Evolutionary conservation across 257 asterid genomes (phyloP).

Genomic region (Penstemon newberryi): DNA sequence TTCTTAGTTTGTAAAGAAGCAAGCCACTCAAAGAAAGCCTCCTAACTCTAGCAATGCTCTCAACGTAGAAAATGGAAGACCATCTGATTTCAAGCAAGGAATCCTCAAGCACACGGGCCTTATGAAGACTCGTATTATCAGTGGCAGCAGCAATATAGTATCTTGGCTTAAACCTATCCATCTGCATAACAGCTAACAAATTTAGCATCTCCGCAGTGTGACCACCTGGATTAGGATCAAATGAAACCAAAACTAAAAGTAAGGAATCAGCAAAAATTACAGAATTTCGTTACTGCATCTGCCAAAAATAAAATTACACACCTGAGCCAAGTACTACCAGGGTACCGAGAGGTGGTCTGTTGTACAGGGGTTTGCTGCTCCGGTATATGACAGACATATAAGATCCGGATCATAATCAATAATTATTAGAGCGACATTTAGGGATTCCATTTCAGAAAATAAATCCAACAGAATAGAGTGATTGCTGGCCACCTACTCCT

Average conservation of each 20-base stretch:
- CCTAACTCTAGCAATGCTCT: conserved; percentile 94
- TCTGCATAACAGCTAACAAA: conserved; percentile 64
- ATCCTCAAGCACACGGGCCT: conserved; percentile 72
- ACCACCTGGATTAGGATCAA: conserved; percentile 59
- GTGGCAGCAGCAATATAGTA: conserved; percentile 91
- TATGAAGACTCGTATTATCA: conserved; percentile 93
- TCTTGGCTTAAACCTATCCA: conserved; percentile 65
- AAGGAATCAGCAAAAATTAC: conserved; percentile 1
- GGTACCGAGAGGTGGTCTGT: conserved; percentile 47
- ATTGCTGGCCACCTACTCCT: too few relatives aligned
- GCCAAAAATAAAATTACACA: background rate
- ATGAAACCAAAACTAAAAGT: background rate
- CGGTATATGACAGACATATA: conserved; percentile 39
- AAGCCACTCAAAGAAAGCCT: conserved; percentile 84
- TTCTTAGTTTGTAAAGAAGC: conserved; percentile 70
- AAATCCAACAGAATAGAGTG: conserved; percentile 38
- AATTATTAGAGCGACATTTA: conserved; percentile 39
- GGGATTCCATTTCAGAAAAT: conserved; percentile 27
- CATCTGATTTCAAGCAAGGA: conserved; percentile 61
- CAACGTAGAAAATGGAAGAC: conserved; percentile 85
- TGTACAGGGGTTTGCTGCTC: conserved; percentile 41
- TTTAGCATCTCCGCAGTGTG: conserved; percentile 97
- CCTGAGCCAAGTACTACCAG: conserved; percentile 86
- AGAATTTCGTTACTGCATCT: background rate
- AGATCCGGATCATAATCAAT: conserved; percentile 44